Evolutionary conservation across 257 asterid genomes (phyloP), one percentile per base, ranked within the genome.

Genomic region (Paraleonurus japonicus): DNA sequence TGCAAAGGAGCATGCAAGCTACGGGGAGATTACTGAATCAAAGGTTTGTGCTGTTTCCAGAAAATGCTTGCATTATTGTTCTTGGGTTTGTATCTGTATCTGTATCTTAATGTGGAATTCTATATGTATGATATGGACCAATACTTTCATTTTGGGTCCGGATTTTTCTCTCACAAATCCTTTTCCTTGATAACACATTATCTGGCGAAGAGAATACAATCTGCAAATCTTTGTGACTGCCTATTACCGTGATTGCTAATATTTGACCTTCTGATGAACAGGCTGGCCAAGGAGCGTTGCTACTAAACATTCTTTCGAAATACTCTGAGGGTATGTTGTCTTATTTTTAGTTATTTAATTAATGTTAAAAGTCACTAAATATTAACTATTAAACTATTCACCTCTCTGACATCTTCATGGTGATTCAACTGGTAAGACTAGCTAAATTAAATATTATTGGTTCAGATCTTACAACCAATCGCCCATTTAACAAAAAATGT

Each of bases 1-100:
- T 77, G 98, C 99, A 41, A 95, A 95, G 83, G 99, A 95, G 86
- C 98, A 92, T 68, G 92, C 99, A 70, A 89, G 97, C 85, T 95
- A 84, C 70, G 99, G 99, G 61, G 98, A 92, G 79, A 88, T 95
- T 67, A 89, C 96, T 0, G 99, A 95, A 82, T 92, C 98, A 19
- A 92, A 90, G 97, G 99, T 92, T 73, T n/a, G 70, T 37, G 26
- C 30, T 12, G 12, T 27, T 4, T 58, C 17, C 9, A 11, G 17
- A 39, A 22, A 9, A 65, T 54, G 35, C 22, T 67, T 72, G 60
- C 45, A 67, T 47, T 26, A 45, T 35, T 64, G 4, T 68, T 68
- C 15, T 55, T 61, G 53, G 12, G 50, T 22, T 73, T 68, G 45
- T n/a, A 3, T 59, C 16, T 68, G 45, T n/a, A 3, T 59, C 16